Evolutionary conservation across 1,284 basidiomycete genomes (phyloP), one percentile per base, ranked within the genome.

Genomic region (Trichosporon ovoides): DNA sequence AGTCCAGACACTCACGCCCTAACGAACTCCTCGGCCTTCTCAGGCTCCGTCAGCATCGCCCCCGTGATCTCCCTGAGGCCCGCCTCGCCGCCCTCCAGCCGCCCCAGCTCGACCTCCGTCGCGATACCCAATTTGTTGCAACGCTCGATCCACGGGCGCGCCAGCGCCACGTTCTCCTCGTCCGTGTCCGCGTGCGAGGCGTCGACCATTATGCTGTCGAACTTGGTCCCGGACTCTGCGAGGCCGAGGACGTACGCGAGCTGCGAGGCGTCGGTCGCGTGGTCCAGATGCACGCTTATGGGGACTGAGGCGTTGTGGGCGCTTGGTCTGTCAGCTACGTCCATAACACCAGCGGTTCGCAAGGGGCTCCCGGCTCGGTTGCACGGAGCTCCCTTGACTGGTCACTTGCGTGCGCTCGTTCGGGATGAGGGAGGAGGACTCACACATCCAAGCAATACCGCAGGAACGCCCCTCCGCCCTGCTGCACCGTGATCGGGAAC

Each of bases 21-120:
- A 68, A 77, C 75, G 61, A 77, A 77, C 28, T 57, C 57, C 62
- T 78, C 73, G 24, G 77, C 78, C 58, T 78, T 78, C 35, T 61
- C 60, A 1, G 77, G 77, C 56, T 78, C 74, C 14, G 79, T 80
- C 46, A 79, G 69, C 68, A 78, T 75, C 6, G 74, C 77, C 19
- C 78, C 77, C 13, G 71, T 68, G 56, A 80, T 78, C 59, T 75
- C 69, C n/a, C 77, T 65, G 16, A 80, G 68, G 36, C 79, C 79
- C 3, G 77, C 78, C 57, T 80, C 79, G 18, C 79, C 79, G 24
- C 79, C 78, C 52, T 79, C 78, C 31, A 80, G 61, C 40, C 79
- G 66, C 37, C 79, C 79, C 5, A 80, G 69, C 66, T 80, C 79
- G 46, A 80, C 79, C 65, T 80, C 79, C 33, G 78, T 78, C 1